A percentile compares a stretch with the other conserved stretches of the same genome.
phyloP scores from a whole-genome alignment of 73 alveolate genomes.

The Tetrahymena malaccensis region DNA sequence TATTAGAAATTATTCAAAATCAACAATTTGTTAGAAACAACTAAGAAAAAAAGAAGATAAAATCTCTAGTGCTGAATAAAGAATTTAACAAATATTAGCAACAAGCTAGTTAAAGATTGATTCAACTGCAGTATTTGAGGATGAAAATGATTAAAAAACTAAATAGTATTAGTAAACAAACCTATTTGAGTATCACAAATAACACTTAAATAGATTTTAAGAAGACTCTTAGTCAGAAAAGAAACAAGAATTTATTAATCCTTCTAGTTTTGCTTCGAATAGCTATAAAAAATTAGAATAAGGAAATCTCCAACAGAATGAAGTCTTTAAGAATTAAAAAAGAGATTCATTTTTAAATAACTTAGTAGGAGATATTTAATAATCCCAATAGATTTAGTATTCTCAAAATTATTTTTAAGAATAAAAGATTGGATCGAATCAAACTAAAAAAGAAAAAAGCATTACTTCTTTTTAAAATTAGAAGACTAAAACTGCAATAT shows the following conservation, averaged over 20 bases:
- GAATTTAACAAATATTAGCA: neutral
- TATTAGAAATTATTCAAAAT: neutral
- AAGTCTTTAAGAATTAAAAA: neutral
- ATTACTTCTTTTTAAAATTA: neutral
- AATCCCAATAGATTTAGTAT: neutral
- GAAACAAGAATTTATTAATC: neutral
- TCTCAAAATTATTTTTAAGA: neutral
- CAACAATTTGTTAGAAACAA: neutral
- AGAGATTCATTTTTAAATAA: neutral
- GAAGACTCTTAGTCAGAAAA: neutral
- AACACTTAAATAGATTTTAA: neutral
- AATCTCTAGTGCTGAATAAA: neutral
- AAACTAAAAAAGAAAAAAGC: neutral
- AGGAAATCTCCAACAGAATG: neutral
- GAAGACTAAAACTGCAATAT: neutral
- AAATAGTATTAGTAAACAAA: neutral
- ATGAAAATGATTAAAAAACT: neutral
- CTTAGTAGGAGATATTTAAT: neutral
- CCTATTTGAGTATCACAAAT: neutral
- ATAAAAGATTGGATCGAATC: neutral
- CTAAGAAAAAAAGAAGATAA: neutral
- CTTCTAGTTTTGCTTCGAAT: neutral
- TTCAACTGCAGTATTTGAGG: neutral
- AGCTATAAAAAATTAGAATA: neutral
- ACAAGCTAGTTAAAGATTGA: neutral